Evolutionary conservation across 2,329 filamentous ascomycete genomes (phyloP).

Genomic region (Penicillium palitans): DNA sequence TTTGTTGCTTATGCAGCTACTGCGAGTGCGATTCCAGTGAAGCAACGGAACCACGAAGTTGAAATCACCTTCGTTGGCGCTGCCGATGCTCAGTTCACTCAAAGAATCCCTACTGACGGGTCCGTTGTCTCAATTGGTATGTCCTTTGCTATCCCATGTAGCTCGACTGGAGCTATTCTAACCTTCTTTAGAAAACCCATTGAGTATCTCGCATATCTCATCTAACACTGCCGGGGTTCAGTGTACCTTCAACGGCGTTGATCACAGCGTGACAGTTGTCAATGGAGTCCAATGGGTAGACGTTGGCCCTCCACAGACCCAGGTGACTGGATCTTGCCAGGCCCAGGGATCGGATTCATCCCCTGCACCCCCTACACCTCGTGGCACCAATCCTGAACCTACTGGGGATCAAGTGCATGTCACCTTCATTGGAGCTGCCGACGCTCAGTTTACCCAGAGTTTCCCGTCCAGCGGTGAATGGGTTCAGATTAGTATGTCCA

Average conservation of each 20-base stretch:
- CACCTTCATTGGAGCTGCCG: conserved; percentile 9
- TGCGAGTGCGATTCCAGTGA: conserved; percentile 1
- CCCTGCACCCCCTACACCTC: not conserved
- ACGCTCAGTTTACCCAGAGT: not conserved
- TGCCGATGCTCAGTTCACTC: conserved; percentile 13
- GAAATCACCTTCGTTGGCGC: conserved; percentile 16
- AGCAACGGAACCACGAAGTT: not conserved
- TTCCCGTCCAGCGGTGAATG: conserved; percentile 2
- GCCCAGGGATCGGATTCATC: not conserved
- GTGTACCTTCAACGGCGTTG: conserved; percentile 28
- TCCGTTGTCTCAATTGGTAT: conserved; percentile 3
- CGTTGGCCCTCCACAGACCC: conserved; percentile 34
- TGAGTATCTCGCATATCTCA: conserved; percentile 28
- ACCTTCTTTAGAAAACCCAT: conserved; percentile 8
- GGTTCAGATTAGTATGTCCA: conserved; percentile 13
- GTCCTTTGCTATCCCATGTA: not conserved
- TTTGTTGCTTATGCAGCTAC: not conserved
- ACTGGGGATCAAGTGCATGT: not conserved
- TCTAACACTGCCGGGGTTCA: conserved; percentile 20
- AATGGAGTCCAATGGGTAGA: conserved; percentile 23
- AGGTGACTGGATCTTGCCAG: conserved; percentile 17
- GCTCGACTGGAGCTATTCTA: not conserved
- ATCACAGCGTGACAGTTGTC: conserved; percentile 24
- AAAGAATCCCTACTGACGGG: conserved; percentile 13
- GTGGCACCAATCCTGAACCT: not conserved